Evolutionary conservation across 2,329 filamentous ascomycete species (phyloP), one percentile per base, ranked within the genome.

Genomic region (Hirsutella thompsonii): DNA sequence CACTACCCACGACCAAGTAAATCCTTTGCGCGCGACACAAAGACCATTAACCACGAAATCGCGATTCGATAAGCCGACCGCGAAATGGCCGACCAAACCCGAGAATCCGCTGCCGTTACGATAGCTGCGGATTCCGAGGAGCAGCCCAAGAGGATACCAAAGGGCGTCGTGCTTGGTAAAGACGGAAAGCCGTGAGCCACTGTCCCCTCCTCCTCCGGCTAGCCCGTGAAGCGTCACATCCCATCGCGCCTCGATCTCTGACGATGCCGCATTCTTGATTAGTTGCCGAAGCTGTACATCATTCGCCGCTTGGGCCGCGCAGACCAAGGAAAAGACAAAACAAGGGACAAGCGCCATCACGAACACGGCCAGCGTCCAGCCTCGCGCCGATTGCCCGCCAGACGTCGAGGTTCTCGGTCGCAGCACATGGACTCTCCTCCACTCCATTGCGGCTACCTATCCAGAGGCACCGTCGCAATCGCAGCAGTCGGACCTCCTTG

Each of bases 351-450:
- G 20, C 14, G 34, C 19, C 2, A 33, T 21, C 4, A 50, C 57
- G 20, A 43, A 65, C 13, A 54, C 62, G 5, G 41, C 63, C 8
- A 43, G 66, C 4, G 42, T 60, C n/a, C 48, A 61, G 29, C 56
- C 65, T 13, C 67, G 71, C 8, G 46, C 68, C 43, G 83, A 94
- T 61, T 96, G 90, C 57, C 92, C 92, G 0, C 83, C 92, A 1
- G 89, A 96, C 57, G 86, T 95, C 48, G 87, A 94, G 56, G 65
- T 71, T 14, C 79, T 98, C 4, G 92, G 92, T 38, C 84, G 88
- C 46, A 81, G 80, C 45, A 85, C 87, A 11, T 98, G 92, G 92
- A 95, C 88, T 0, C 74, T 98, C 18, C 76, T 98, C 1, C 92
- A 98, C 67, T 82, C 83, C 8, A 84, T 98, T 48, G 85, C 90